A percentile compares a stretch with the other conserved stretches of the same genome.
Conservation (phyloP, 2,329 filamentous ascomycete species). For the Akanthomyces lecanii region DNA sequence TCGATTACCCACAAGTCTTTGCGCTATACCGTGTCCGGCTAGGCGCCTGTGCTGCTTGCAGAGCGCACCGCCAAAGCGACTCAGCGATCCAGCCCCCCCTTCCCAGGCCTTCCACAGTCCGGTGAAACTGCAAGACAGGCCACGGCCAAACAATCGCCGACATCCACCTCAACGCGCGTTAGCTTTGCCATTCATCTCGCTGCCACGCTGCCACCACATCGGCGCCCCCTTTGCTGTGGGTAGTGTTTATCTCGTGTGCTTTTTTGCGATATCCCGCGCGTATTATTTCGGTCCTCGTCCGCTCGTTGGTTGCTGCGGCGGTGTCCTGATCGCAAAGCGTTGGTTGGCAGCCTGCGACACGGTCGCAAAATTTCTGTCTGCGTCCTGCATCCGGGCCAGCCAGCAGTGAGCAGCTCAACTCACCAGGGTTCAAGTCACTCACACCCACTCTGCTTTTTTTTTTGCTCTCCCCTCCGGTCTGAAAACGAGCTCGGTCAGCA, state of each 20-base stretch:
- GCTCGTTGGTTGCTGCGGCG: not conserved
- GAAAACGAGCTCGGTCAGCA: not conserved
- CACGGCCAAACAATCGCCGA: conserved; percentile 13
- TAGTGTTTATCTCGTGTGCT: not conserved
- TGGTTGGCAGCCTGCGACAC: conserved; percentile 2
- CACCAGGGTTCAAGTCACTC: conserved; percentile 9
- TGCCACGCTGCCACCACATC: conserved; percentile 16
- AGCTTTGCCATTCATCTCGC: conserved; percentile 16
- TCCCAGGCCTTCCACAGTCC: not conserved
- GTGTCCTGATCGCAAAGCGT: not conserved
- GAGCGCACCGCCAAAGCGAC: not conserved
- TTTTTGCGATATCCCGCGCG: conserved; percentile 3
- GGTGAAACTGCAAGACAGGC: conserved; percentile 15
- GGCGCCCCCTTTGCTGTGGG: conserved; percentile 9
- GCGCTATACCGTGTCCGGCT: conserved; percentile 1
- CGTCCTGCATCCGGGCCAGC: conserved; percentile 1
- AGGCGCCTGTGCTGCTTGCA: not conserved
- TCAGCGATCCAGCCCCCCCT: not conserved
- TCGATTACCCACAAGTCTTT: not conserved
- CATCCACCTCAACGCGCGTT: conserved; percentile 17
- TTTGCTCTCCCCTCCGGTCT: not conserved
- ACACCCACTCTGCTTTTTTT: not conserved
- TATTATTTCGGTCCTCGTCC: not conserved
- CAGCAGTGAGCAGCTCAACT: conserved; percentile 2
- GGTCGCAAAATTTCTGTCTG: conserved; percentile 9